Conservation (phyloP, 805 yeast genomes). For the Yarrowia osloensis region DNA sequence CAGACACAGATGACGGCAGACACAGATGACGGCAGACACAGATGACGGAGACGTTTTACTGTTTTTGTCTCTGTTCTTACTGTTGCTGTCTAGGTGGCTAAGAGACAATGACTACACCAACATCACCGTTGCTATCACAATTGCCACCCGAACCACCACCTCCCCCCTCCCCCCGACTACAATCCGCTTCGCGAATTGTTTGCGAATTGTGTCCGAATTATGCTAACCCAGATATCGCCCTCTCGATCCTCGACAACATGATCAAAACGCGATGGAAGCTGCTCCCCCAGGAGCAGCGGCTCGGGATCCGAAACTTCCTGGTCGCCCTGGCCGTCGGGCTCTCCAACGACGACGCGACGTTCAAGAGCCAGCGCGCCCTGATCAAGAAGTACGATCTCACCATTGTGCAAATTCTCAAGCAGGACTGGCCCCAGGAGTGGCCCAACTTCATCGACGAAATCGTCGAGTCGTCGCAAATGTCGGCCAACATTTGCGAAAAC, state of each 20-base stretch:
- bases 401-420: slow-evolving; percentile 88
- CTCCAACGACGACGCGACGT: slow-evolving; percentile 78
- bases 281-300: slow-evolving; percentile 81
- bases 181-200: too few relatives aligned
- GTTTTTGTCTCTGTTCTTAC: too few relatives aligned
- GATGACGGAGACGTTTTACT: too few relatives aligned
- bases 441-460: slow-evolving; percentile 95
- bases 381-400: slow-evolving; percentile 93
- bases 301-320: slow-evolving; percentile 90
- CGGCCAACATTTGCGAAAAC: slow-evolving; percentile 94
- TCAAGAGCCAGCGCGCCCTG: slow-evolving; percentile 72
- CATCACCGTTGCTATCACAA: too few relatives aligned
- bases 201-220: too few relatives aligned
- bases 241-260: slow-evolving; percentile 84
- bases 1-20: too few relatives aligned
- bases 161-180: too few relatives aligned
- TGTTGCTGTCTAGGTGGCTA: too few relatives aligned
- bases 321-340: slow-evolving; percentile 91
- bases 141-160: too few relatives aligned
- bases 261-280: slow-evolving; percentile 93
- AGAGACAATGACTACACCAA: too few relatives aligned
- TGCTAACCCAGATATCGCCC: slow-evolving; percentile 58
- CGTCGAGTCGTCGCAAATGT: slow-evolving; percentile 77
- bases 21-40: too few relatives aligned
- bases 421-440: slow-evolving; percentile 99